Conservation (phyloP, 164 flowering plant genomes). For the Vitis labrusca region DNA sequence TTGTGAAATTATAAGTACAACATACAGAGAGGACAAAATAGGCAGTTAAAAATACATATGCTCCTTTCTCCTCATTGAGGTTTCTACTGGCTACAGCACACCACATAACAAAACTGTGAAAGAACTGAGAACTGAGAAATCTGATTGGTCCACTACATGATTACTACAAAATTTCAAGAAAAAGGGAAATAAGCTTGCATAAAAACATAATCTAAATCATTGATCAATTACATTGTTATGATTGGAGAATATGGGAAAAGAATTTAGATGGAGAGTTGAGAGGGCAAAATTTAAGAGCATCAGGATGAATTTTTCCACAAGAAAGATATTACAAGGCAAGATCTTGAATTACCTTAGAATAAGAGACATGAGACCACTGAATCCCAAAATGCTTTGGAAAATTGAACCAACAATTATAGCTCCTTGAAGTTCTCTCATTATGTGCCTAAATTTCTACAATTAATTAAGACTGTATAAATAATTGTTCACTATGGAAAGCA, state of each 20-base stretch:
- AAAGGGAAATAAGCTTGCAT: background rate
- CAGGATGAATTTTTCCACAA: background rate
- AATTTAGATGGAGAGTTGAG: too few species aligned
- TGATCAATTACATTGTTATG: too few species aligned
- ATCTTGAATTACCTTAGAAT: slow-evolving; percentile 55
- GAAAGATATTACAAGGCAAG: slow-evolving; percentile 5
- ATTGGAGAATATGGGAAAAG: too few species aligned
- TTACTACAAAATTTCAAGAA: background rate
- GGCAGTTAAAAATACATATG: background rate
- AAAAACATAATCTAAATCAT: too few species aligned
- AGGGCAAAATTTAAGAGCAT: background rate
- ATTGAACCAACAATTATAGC: slow-evolving; percentile 86
- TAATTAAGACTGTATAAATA: slow-evolving; percentile 5
- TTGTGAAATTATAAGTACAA: background rate
- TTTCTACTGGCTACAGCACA: background rate
- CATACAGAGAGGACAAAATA: background rate
- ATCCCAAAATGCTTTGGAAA: slow-evolving; percentile 81
- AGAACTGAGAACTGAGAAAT: background rate
- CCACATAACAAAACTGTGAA: background rate
- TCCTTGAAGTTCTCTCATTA: slow-evolving; percentile 94
- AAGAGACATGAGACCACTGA: slow-evolving; percentile 79
- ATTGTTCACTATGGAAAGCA: background rate
- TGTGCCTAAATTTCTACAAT: slow-evolving; percentile 81
- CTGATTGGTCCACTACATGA: background rate
- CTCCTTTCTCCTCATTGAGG: too few species aligned